Percentiles rank a stretch among this genome's conserved stretches.
Conservation (phyloP, 2,329 filamentous ascomycete species). For the Clonostachys solani region DNA sequence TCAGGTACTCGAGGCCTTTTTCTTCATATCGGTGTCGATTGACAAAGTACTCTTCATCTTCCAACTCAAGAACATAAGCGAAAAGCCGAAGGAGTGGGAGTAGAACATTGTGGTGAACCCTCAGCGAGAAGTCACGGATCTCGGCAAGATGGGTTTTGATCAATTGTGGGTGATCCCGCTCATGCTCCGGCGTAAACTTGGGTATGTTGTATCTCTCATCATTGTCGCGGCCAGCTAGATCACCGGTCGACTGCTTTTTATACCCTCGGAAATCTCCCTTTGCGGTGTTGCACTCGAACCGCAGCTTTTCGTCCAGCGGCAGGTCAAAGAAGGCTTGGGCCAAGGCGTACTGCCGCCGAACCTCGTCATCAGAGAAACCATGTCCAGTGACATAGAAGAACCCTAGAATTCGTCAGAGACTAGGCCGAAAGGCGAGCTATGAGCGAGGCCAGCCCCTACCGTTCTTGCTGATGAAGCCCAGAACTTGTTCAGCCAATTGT, state of each 20-base stretch:
- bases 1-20: neutral
- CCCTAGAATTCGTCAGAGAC: neutral
- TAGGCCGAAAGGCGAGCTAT: no score
- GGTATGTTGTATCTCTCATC: neutral
- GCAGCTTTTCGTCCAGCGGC: neutral
- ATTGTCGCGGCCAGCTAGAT: neutral
- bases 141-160: neutral
- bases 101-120: neutral
- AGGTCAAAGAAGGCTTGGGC: neutral
- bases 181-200: neutral
- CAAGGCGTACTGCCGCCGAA: neutral
- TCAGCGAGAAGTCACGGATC: neutral
- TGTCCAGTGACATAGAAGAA: neutral
- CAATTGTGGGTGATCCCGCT: neutral
- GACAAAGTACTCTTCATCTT: neutral
- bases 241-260: neutral
- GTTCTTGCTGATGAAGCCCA: neutral
- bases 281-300: neutral
- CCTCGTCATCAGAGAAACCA: neutral
- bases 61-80: neutral
- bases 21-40: neutral
- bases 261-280: neutral
- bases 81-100: neutral
- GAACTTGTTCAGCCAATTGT: neutral
- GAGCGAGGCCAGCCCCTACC: neutral